A percentile compares a stretch with the other conserved stretches of the same genome.
phyloP scores from a whole-genome alignment of 768 basidiomycete species.

The Rhizopogon sp. region DNA sequence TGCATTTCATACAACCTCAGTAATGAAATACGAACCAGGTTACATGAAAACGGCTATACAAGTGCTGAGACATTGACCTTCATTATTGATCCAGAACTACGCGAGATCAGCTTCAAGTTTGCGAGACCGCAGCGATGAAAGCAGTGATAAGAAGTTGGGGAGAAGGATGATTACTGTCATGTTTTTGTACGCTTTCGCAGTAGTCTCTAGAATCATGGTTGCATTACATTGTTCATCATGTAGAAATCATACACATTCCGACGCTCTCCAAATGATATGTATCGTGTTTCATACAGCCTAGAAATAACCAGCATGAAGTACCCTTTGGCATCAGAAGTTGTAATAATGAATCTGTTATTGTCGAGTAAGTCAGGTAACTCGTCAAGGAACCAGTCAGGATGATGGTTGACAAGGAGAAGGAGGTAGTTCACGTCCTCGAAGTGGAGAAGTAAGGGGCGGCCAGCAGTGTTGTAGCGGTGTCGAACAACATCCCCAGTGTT shows the following conservation, averaged over 20 bases:
- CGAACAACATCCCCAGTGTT: no score
- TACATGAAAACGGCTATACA: background rate
- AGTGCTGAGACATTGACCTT: background rate
- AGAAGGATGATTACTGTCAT: background rate
- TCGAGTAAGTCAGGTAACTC: no score
- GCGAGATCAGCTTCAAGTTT: background rate
- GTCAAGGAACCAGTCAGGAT: no score
- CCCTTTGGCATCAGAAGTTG: no score
- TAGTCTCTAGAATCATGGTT: background rate
- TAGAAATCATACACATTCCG: background rate
- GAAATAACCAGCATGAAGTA: constrained; percentile 9
- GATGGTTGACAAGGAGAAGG: no score
- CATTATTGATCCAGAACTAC: background rate
- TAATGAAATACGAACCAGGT: background rate
- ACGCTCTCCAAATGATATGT: background rate
- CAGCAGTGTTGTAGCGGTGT: no score
- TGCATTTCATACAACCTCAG: background rate
- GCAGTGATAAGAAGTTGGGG: background rate
- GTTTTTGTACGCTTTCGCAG: background rate
- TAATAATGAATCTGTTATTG: no score
- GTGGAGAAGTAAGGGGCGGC: no score
- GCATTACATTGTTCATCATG: no score
- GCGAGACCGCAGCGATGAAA: background rate
- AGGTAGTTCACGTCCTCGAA: no score
- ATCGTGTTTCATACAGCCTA: background rate